These are phyloP conservation scores for Dacryopinax primogenitus DNA, from an alignment of 768 basidiomycete genomes.

Conservation along the genomic window DNA sequence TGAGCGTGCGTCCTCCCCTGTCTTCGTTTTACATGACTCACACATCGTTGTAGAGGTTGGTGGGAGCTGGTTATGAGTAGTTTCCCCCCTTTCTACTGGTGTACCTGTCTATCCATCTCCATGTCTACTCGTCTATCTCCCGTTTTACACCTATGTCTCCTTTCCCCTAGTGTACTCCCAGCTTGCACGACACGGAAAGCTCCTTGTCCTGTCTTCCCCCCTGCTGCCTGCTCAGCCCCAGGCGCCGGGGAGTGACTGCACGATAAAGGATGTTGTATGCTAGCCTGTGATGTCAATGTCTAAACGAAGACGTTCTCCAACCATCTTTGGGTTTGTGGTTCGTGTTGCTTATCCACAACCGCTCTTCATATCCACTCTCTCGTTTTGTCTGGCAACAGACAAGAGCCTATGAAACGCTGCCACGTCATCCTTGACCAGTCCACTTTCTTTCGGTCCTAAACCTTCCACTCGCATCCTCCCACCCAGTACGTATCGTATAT, in stretches of 20 bases:
- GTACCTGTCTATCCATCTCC: not conserved
- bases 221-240: not conserved
- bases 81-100: not conserved
- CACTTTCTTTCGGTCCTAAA: too few relatives aligned
- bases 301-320: not conserved
- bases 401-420: not conserved
- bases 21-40: slow-evolving; percentile 2
- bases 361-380: not conserved
- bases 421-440: too few relatives aligned
- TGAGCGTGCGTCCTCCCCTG: slow-evolving; percentile 46
- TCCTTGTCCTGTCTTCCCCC: not conserved
- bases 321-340: too few relatives aligned
- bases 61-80: slow-evolving; percentile 12
- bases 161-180: not conserved
- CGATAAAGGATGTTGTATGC: slow-evolving; percentile 4
- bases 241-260: not conserved
- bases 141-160: too few relatives aligned
- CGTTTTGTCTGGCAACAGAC: too few relatives aligned
- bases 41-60: slow-evolving; percentile 19
- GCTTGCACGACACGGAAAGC: not conserved
- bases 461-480: too few relatives aligned
- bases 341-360: too few relatives aligned
- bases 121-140: not conserved
- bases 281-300: not conserved
- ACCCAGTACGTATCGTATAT: too few relatives aligned